These are phyloP conservation scores for Penicillium expansum DNA, from an alignment of 2,329 filamentous ascomycete species.

Conservation along the genomic window DNA sequence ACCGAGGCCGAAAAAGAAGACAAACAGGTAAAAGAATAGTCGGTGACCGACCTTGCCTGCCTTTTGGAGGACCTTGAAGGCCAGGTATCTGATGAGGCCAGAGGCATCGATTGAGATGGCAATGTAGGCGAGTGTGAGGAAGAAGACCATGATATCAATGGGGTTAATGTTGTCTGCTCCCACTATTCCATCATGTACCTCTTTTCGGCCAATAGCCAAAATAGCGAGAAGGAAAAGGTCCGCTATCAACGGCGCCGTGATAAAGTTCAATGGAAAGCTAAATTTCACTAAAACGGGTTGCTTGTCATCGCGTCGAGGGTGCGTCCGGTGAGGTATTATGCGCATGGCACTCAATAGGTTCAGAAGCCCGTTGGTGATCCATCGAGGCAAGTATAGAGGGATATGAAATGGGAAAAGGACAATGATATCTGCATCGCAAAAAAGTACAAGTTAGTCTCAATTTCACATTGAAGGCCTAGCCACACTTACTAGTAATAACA, in stretches of 20 bases:
- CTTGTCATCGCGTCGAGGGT: constrained; percentile 25
- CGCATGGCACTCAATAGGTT: constrained; percentile 48
- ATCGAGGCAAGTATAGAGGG: constrained; percentile 58
- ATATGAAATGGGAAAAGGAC: constrained; percentile 69
- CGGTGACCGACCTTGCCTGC: constrained; percentile 65
- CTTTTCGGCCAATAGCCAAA: constrained; percentile 61
- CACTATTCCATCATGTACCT: constrained; percentile 67
- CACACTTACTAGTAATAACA: constrained; percentile 63
- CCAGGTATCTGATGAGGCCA: constrained; percentile 66
- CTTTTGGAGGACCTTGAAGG: constrained; percentile 67
- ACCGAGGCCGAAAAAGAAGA: constrained; percentile 67
- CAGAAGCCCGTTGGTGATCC: constrained; percentile 47
- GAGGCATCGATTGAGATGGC: constrained; percentile 76
- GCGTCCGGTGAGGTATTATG: constrained; percentile 50
- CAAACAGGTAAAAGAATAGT: constrained; percentile 70
- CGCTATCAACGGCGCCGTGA: constrained; percentile 68
- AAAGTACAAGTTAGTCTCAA: constrained; percentile 1
- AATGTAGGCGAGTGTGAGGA: constrained; percentile 71
- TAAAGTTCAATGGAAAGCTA: constrained; percentile 64
- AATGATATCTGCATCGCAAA: constrained; percentile 54
- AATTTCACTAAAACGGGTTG: constrained; percentile 49
- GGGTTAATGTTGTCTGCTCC: constrained; percentile 65
- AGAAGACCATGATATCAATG: constrained; percentile 72
- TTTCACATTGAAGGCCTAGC: background rate
- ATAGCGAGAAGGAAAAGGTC: constrained; percentile 71